A percentile compares a stretch with the other conserved stretches of the same genome.
Evolutionary conservation across 1,284 basidiomycete genomes (phyloP).

Genomic region (Cutaneotrichosporon cutaneum): DNA sequence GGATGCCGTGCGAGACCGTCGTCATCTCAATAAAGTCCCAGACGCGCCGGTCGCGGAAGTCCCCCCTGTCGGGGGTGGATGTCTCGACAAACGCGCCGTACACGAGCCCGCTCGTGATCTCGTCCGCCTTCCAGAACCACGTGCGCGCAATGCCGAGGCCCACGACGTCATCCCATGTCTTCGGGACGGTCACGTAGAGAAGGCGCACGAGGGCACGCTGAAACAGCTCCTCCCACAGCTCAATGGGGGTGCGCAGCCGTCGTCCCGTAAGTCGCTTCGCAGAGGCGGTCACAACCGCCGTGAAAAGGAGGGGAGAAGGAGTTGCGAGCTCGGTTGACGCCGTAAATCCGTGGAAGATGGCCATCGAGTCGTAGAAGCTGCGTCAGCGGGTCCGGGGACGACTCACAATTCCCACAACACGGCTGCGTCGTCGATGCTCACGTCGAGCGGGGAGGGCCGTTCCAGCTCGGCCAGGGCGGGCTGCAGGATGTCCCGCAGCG

Average conservation of each 20-base stretch:
- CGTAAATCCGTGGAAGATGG: conserved; percentile 29
- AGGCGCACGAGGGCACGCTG: conserved; percentile 24
- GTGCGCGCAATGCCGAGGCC: conserved; percentile 25
- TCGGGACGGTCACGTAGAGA: conserved; percentile 19
- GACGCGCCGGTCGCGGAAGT: conserved; percentile 23
- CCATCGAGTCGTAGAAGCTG: conserved; percentile 27
- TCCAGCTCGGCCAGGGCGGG: conserved; percentile 17
- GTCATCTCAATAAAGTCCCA: conserved; percentile 31
- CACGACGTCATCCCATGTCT: conserved; percentile 28
- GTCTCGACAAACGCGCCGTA: conserved; percentile 25
- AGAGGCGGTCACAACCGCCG: conserved; percentile 22
- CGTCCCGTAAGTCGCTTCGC: conserved; percentile 16
- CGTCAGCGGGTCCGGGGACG: not conserved
- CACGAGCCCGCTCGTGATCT: conserved; percentile 23
- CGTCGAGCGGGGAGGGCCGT: conserved; percentile 16
- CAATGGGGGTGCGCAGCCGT: conserved; percentile 12
- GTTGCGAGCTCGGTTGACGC: conserved; percentile 20
- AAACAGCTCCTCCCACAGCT: conserved; percentile 26
- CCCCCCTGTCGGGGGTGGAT: conserved; percentile 14
- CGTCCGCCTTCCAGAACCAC: conserved; percentile 29
- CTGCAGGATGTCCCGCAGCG: conserved; percentile 17
- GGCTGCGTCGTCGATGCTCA: conserved; percentile 23
- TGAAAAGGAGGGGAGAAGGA: conserved; percentile 24
- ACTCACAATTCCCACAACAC: conserved; percentile 27
- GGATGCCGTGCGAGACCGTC: conserved; percentile 21